Evolutionary conservation across 1,284 basidiomycete genomes (phyloP).

Genomic region (Coniophora puteana): DNA sequence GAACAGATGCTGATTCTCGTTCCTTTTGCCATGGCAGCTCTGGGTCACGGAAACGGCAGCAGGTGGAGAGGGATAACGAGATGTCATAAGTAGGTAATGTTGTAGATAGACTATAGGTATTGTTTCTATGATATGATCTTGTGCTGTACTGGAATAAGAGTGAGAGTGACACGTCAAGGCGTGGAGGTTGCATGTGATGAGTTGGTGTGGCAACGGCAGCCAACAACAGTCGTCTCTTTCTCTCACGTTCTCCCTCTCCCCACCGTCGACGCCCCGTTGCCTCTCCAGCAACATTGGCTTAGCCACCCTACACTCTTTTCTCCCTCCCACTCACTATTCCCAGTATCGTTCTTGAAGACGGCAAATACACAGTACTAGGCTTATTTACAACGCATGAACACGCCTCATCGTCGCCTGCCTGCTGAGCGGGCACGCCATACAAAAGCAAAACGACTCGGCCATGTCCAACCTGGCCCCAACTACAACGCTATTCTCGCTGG

Average conservation of each 20-base stretch:
- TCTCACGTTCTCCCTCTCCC: background rate
- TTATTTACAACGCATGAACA: constrained; percentile 20
- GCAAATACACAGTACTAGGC: background rate
- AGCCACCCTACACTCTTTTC: background rate
- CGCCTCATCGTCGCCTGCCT: constrained; percentile 24
- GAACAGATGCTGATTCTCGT: constrained; percentile 13
- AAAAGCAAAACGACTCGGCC: constrained; percentile 26
- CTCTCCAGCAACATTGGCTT: background rate
- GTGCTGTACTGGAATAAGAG: too few relatives aligned
- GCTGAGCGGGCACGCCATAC: constrained; percentile 30
- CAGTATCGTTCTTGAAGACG: background rate
- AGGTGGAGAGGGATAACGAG: constrained; percentile 65
- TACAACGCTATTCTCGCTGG: constrained; percentile 5
- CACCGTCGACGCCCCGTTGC: constrained; percentile 14
- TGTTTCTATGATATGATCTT: constrained; percentile 9
- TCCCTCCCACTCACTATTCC: background rate
- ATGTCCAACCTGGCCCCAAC: constrained; percentile 11
- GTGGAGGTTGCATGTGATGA: too few relatives aligned
- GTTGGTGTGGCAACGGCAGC: background rate
- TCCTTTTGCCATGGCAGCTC: constrained; percentile 33
- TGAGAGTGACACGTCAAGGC: too few relatives aligned
- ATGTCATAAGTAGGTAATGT: constrained; percentile 33
- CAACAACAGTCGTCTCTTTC: background rate
- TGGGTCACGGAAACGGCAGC: constrained; percentile 67
- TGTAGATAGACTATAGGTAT: constrained; percentile 1